Percentiles rank a stretch among this genome's conserved stretches.
These are phyloP conservation scores for Pleurotus platypus DNA, from an alignment of 768 basidiomycete genomes.

Conservation along the genomic window DNA sequence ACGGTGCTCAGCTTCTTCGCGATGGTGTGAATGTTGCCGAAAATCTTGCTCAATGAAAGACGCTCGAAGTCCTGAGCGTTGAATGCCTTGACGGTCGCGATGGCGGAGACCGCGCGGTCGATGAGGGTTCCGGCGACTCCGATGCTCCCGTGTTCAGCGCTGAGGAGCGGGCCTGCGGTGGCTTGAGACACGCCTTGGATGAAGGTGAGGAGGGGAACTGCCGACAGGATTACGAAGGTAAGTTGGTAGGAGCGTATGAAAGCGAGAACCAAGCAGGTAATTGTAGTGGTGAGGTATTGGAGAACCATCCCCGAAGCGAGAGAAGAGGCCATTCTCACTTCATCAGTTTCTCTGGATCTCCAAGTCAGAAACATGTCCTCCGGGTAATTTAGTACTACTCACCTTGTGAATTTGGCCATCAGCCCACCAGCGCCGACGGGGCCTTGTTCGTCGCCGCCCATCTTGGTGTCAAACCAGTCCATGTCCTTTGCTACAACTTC, in stretches of 20 bases:
- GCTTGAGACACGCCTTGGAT: slow-evolving; percentile 75
- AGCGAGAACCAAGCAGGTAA: slow-evolving; percentile 79
- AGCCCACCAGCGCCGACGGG: slow-evolving; percentile 82
- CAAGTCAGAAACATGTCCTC: too few relatives aligned
- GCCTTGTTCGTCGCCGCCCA: slow-evolving; percentile 55
- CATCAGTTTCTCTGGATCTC: slow-evolving; percentile 80
- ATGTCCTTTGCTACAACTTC: slow-evolving; percentile 70
- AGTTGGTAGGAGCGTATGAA: slow-evolving; percentile 78
- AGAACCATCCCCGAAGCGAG: slow-evolving; percentile 74
- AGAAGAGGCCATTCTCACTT: slow-evolving; percentile 82
- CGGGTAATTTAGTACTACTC: slow-evolving; percentile 8
- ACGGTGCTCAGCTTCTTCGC: slow-evolving; percentile 57
- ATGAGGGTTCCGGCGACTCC: slow-evolving; percentile 75
- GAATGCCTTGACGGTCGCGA: slow-evolving; percentile 91
- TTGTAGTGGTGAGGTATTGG: slow-evolving; percentile 76
- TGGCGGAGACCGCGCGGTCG: slow-evolving; percentile 72
- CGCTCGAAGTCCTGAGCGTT: slow-evolving; percentile 61
- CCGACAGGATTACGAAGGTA: slow-evolving; percentile 88
- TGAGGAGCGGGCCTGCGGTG: slow-evolving; percentile 63
- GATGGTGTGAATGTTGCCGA: slow-evolving; percentile 39
- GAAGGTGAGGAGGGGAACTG: slow-evolving; percentile 78
- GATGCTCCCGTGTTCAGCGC: slow-evolving; percentile 60
- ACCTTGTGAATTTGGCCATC: slow-evolving; percentile 92
- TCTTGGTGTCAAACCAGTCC: slow-evolving; percentile 88
- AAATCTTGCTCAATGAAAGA: slow-evolving; percentile 40